These are phyloP conservation scores for Zasmidium cellare DNA, from an alignment of 2,329 filamentous ascomycete genomes.

Conservation along the genomic window DNA sequence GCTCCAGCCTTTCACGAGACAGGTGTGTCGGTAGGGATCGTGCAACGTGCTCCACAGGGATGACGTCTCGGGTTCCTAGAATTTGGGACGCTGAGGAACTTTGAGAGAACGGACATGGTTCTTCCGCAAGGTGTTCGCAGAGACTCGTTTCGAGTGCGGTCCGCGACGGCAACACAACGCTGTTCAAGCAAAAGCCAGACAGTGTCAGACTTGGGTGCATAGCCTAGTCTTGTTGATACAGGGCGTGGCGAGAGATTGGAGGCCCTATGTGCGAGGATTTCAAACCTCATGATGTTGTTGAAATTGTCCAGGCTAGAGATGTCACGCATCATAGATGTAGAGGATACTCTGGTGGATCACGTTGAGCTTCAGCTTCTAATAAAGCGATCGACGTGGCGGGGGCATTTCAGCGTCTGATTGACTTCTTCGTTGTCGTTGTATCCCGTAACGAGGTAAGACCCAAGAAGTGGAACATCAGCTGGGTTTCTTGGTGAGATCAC, in stretches of 20 bases:
- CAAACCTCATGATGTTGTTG: background rate
- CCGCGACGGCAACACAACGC: background rate
- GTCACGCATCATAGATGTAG: no score
- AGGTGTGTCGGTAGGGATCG: background rate
- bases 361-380: no score
- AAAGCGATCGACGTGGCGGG: no score
- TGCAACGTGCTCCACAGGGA: background rate
- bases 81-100: background rate
- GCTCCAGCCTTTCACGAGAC: background rate
- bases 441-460: no score
- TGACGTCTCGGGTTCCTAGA: background rate
- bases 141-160: background rate
- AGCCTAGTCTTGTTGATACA: no score
- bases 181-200: background rate
- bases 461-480: no score
- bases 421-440: no score
- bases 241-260: background rate
- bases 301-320: background rate
- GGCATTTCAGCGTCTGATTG: no score
- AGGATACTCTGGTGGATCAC: background rate
- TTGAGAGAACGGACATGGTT: background rate
- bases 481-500: no score
- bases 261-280: background rate
- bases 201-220: no score
- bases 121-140: background rate